Evolutionary conservation across 306 rosid species (phyloP).

Genomic region (Gastrolobium villosum): DNA sequence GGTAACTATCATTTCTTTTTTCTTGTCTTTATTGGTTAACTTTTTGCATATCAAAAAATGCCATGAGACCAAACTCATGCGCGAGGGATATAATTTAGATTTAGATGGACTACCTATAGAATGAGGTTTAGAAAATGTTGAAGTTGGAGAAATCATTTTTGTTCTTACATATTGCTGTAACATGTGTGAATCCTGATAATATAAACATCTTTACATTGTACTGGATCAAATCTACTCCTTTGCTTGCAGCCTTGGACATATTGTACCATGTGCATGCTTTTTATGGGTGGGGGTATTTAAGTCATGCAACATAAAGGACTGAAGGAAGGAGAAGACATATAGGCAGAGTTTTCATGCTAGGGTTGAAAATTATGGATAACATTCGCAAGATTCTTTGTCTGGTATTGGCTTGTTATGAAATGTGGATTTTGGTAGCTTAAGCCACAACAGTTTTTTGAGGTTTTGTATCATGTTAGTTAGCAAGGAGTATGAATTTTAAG

Average conservation of each 20-base stretch:
- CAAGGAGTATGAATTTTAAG: background rate
- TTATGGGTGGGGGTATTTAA: background rate
- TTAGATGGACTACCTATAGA: background rate
- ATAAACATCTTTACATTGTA: background rate
- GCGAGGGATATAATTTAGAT: slow-evolving; percentile 13
- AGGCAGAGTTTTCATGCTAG: background rate
- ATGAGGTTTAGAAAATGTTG: slow-evolving; percentile 10
- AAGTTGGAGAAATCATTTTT: slow-evolving; percentile 19
- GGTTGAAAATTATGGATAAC: background rate
- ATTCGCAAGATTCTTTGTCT: background rate
- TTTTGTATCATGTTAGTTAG: background rate
- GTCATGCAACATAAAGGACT: background rate
- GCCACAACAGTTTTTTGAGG: background rate
- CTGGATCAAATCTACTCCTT: background rate
- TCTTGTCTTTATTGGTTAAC: slow-evolving; percentile 5
- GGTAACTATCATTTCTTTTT: background rate
- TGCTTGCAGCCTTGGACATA: background rate
- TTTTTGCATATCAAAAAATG: slow-evolving; percentile 6
- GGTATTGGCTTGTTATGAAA: background rate
- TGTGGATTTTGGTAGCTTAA: slow-evolving; percentile 1
- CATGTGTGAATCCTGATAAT: background rate
- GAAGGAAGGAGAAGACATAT: background rate
- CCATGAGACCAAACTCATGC: slow-evolving; percentile 3
- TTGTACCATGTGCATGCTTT: slow-evolving; percentile 2
- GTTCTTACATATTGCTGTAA: background rate